phyloP scores from a whole-genome alignment of 257 asterid species.

The Henckelia pumila region DNA sequence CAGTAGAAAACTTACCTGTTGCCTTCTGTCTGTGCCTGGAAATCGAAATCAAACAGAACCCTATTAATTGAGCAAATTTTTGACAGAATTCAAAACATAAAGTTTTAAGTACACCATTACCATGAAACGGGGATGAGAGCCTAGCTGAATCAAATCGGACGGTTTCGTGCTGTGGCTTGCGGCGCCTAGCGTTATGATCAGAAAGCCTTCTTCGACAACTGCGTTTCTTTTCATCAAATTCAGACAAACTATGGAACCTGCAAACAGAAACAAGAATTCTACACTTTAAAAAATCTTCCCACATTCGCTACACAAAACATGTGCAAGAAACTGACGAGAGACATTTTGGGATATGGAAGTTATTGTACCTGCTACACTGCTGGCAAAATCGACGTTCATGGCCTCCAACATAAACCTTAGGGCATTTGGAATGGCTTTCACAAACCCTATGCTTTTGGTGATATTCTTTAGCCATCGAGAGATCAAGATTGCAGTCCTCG shows the following conservation, averaged over 20 bases:
- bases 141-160: slow-evolving; percentile 56
- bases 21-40: slow-evolving; percentile 50
- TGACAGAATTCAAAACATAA: background rate
- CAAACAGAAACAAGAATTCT: slow-evolving; percentile 18
- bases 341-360: background rate
- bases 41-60: slow-evolving; percentile 13
- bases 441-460: slow-evolving; percentile 91
- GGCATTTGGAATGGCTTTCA: slow-evolving; percentile 70
- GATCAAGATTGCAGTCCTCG: slow-evolving; percentile 80
- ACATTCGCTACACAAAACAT: slow-evolving; percentile 2
- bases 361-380: slow-evolving; percentile 86
- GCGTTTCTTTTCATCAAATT: slow-evolving; percentile 87
- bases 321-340: background rate
- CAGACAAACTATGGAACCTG: slow-evolving; percentile 88
- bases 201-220: slow-evolving; percentile 90
- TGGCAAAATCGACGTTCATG: slow-evolving; percentile 88
- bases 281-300: background rate
- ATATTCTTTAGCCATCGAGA: slow-evolving; percentile 78
- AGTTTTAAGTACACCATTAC: slow-evolving; percentile 35
- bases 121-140: slow-evolving; percentile 57
- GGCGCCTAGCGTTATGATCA: slow-evolving; percentile 93
- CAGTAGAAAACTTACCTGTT: slow-evolving; percentile 51
- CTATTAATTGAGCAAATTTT: background rate
- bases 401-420: slow-evolving; percentile 67
- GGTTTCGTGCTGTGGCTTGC: slow-evolving; percentile 79